Percentiles rank a stretch among this genome's conserved stretches.
These are phyloP conservation scores for Pulveroboletus sp. DNA, from an alignment of 768 basidiomycete genomes.

Conservation along the genomic window DNA sequence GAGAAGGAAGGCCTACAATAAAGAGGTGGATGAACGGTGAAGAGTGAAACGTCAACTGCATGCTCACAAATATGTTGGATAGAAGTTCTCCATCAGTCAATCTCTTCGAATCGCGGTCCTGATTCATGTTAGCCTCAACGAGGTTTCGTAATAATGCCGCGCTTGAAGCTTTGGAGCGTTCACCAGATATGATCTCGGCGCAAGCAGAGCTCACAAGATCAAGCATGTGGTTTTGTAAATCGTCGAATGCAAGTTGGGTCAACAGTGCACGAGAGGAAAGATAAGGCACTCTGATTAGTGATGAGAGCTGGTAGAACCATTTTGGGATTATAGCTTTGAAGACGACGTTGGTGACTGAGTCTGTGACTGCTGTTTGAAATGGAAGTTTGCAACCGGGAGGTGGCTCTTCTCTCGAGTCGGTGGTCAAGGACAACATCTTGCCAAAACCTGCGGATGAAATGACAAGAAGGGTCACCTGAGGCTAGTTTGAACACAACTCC, in stretches of 20 bases:
- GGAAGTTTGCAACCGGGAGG: conserved; percentile 32
- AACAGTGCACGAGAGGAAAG: conserved; percentile 31
- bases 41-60: neutral
- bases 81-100: conserved; percentile 45
- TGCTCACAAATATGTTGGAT: conserved; percentile 46
- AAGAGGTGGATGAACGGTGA: neutral
- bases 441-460: conserved; percentile 44
- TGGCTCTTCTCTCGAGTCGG: conserved; percentile 25
- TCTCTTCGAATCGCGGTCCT: conserved; percentile 28
- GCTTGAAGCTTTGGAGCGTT: conserved; percentile 19
- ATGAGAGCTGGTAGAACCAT: conserved; percentile 28
- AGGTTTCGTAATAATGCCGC: conserved; percentile 43
- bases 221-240: conserved; percentile 38
- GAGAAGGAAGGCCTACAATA: conserved; percentile 39
- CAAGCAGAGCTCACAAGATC: conserved; percentile 40
- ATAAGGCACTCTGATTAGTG: conserved; percentile 32
- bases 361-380: conserved; percentile 35
- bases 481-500: neutral
- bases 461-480: conserved; percentile 36
- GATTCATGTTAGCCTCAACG: conserved; percentile 45
- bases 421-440: conserved; percentile 31
- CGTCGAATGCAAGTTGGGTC: conserved; percentile 33
- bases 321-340: conserved; percentile 32
- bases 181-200: conserved; percentile 30
- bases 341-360: conserved; percentile 20